Conservation (phyloP, 176 grass and related monocot genomes). For the Zoysia japonica region DNA sequence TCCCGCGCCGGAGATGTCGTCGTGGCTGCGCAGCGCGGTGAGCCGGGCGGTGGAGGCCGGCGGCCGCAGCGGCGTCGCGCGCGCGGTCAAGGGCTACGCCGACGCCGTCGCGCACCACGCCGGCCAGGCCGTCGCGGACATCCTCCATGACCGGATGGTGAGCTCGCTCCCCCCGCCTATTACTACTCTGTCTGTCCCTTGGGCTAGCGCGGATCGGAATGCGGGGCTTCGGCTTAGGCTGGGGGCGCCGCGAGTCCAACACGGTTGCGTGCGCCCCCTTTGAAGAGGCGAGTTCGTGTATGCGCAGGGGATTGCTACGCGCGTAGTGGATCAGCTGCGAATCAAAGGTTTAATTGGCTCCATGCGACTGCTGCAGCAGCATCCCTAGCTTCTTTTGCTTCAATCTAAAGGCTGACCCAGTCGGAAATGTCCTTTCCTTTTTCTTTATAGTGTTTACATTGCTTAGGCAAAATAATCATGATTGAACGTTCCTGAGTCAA, state of each 20-base stretch:
- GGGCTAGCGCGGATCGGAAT: constrained; percentile 12
- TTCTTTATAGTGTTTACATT: neutral
- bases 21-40: constrained; percentile 90
- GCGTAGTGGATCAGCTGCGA: neutral
- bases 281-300: neutral
- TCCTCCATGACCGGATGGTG: constrained; percentile 84
- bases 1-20: constrained; percentile 56
- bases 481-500: neutral
- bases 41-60: constrained; percentile 77
- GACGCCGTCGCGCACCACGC: constrained; percentile 91
- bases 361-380: neutral
- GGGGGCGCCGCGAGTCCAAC: neutral
- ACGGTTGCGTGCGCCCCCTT: neutral
- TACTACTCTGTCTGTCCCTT: neutral
- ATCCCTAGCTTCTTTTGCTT: neutral
- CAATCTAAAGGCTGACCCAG: neutral
- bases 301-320: neutral
- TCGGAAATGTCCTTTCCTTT: neutral
- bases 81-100: constrained; percentile 86
- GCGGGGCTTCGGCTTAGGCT: neutral
- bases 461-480: neutral
- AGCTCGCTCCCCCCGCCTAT: neutral
- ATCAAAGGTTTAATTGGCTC: constrained; percentile 12
- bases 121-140: constrained; percentile 86
- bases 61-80: constrained; percentile 76